Conservation (phyloP, 495 filamentous ascomycete species). For the Penicillium waksmanii region DNA sequence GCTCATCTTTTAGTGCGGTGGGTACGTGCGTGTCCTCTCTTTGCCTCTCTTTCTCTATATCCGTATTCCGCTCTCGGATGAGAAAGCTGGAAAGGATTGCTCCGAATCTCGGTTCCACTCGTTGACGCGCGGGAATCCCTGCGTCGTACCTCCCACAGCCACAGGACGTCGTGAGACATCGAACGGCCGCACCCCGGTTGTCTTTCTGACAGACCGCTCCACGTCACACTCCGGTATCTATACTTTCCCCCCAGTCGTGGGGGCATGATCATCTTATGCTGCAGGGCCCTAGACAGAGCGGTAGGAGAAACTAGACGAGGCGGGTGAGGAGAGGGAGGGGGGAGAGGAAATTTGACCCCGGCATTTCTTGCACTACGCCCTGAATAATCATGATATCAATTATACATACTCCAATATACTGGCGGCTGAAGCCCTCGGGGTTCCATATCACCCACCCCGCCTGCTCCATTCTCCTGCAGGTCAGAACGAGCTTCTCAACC, state of each 20-base stretch:
- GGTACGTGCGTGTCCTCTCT: neutral
- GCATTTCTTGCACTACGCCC: conserved; percentile 16
- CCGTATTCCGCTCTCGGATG: neutral
- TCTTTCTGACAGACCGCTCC: conserved; percentile 29
- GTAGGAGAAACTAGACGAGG: neutral
- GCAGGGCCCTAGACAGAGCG: conserved; percentile 10
- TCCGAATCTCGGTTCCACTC: conserved; percentile 8
- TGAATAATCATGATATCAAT: conserved; percentile 26
- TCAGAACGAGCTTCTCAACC: conserved; percentile 18
- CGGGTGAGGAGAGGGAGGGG: neutral
- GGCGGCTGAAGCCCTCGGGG: conserved; percentile 20
- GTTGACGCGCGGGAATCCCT: conserved; percentile 19
- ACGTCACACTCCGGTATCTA: conserved; percentile 25
- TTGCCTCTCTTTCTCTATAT: neutral
- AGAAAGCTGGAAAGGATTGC: neutral
- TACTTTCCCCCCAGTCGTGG: conserved; percentile 14
- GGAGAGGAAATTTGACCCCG: conserved; percentile 12
- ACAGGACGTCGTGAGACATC: conserved; percentile 25
- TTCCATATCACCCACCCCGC: conserved; percentile 31
- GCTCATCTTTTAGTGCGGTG: conserved; percentile 18
- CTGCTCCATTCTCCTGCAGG: conserved; percentile 25
- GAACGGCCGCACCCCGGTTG: conserved; percentile 23
- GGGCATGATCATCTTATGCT: conserved; percentile 8
- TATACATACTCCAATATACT: conserved; percentile 1
- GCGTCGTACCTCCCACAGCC: conserved; percentile 24